Base-by-base conservation (phyloP, 495 filamentous ascomycete species). In the Hypomontagnella monticulosa region DNA sequence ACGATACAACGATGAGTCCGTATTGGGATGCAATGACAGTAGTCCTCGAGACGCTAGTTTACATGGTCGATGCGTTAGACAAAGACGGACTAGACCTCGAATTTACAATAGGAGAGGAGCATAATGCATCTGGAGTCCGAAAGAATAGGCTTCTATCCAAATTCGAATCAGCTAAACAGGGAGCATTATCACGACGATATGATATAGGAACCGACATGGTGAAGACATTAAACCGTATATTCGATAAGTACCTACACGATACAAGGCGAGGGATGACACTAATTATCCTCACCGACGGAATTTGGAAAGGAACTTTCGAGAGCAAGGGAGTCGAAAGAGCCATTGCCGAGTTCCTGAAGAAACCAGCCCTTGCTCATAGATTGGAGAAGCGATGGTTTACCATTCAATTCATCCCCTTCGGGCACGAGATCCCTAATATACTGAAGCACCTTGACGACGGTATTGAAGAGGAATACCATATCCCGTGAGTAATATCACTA, bases 371-470 rank as follows among this genome's bases (percentile, higher is more conserved):
- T 47, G 15, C 23, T 7, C 19, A 51, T 36, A 60, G 23, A 23
- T 14, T 60, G 15, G 57, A 60, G 14, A 60, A 43, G 23, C 46
- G 57, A 15, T 60, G 57, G 57, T 60, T 60, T 16, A 60, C 57
- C 9, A 60, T 60, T 14, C 46, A 60, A 27, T 60, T 60, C 12
- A 51, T 60, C 30, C 20, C 57, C 7, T 51, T 37, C 14, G 57
- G 57, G 10, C 6, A 43, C 1, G 4, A 43, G 3, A 37, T 60
- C 16, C 57, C 57, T 8, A 23, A 51, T 6, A 60, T 60, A 60
- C 46, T 60, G 4, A 41, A 34, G 33, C 46, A 51, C 19, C 57
- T 60, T 4, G 57, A 60, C 14, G 46, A 60, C 6, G 18, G 51
- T 10, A 44, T 60, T 11, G 57, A n/a, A 27, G 36, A 42, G n/a